Evolutionary conservation across 768 basidiomycete species (phyloP), one percentile per base, ranked within the genome.

Genomic region (Amanita rimosa): DNA sequence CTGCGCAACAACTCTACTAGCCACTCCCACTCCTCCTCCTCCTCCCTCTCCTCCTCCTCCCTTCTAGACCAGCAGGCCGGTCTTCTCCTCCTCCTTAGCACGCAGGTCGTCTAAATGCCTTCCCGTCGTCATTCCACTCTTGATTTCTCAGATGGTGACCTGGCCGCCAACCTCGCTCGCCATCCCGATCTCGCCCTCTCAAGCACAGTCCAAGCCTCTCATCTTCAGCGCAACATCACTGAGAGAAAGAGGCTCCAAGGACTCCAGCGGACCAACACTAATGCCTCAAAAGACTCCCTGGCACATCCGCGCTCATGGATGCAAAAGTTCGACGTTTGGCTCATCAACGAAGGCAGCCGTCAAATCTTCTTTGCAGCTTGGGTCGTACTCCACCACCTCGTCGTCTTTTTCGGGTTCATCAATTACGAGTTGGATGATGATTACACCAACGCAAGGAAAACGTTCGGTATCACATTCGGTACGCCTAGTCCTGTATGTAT

Each of bases 261-360:
- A 3, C 74, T 96, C 37, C 87, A 94, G 65, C 74, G 83, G 46
- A 64, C 72, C 2, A 68, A 73, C 54, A 75, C 75, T 9, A 62
- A 54, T 22, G 54, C 62, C 13, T 61, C 67, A 1, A 52, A 49
- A 1, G 48, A 54, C 31, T 58, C 58, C 4, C 58, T 54, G 5
- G 58, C 61, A 0, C 69, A 69, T 52, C 68, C 74, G 27, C 63
- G 56, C 46, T 67, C 70, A 2, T 59, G 67, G 40, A 56, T 58
- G 38, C 72, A 79, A 56, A 75, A 63, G 55, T 73, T 77, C 57
- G 71, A 74, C 55, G 57, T 80, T n/a, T 95, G 92, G 92, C 85
- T 91, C 85, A 89, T 93, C 63, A 93, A 94, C 61, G 92, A 94
- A 60, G 93, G 93, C 58, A 80, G 85, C 11, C 74, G 75, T 38